Percentiles rank a stretch among this genome's conserved stretches.
Conservation (phyloP, 768 basidiomycete genomes). For the Coprinopsis strossmayeri region DNA sequence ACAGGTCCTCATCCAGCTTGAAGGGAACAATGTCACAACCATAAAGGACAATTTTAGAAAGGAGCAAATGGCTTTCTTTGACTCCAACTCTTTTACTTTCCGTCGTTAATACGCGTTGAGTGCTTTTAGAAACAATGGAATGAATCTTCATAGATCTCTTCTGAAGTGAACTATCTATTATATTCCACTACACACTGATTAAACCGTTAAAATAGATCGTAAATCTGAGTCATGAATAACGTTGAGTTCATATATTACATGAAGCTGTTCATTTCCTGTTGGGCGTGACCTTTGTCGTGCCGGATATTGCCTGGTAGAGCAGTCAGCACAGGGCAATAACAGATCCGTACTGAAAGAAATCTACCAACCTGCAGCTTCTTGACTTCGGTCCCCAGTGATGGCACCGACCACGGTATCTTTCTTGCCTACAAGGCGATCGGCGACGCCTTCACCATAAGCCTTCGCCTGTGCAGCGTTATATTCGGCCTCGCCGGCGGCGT, state of each 20-base stretch:
- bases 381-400: constrained; percentile 35
- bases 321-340: too few species aligned
- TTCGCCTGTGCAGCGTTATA: constrained; percentile 36
- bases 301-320: constrained; percentile 47
- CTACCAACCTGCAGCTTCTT: constrained; percentile 34
- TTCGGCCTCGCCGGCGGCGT: constrained; percentile 37
- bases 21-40: constrained; percentile 26
- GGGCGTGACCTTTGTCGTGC: constrained; percentile 44
- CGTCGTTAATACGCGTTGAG: not conserved
- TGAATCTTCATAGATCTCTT: too few species aligned
- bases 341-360: too few species aligned
- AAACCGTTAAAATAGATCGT: too few species aligned
- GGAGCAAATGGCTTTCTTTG: constrained; percentile 30
- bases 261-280: constrained; percentile 39
- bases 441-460: constrained; percentile 37
- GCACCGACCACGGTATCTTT: constrained; percentile 40
- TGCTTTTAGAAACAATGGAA: too few species aligned
- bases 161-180: too few species aligned
- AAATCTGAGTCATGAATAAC: too few species aligned
- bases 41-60: constrained; percentile 32
- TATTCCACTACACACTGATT: too few species aligned
- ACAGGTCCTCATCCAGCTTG: constrained; percentile 19
- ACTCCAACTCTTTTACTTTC: constrained; percentile 13
- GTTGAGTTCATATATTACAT: too few species aligned
- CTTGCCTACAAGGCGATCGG: constrained; percentile 36